These are phyloP conservation scores for Leccinum uliginosum DNA, from an alignment of 768 basidiomycete species.

Conservation along the genomic window DNA sequence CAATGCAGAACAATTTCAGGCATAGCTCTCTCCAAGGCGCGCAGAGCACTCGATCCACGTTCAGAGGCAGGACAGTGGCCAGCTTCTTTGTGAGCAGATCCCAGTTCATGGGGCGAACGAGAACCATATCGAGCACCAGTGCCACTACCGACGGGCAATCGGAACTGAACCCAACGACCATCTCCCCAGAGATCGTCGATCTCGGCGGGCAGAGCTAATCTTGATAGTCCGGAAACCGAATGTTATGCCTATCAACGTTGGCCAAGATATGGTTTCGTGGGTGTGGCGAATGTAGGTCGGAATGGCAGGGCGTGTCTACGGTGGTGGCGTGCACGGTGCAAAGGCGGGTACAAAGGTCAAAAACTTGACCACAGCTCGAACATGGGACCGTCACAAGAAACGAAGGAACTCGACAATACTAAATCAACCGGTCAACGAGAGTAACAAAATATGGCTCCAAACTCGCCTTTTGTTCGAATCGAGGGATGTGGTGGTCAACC, in stretches of 20 bases:
- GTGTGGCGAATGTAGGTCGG: conserved; percentile 12
- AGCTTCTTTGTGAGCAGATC: conserved; percentile 35
- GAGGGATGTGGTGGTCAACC: conserved; percentile 22
- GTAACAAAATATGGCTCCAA: neutral
- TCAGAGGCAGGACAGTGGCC: conserved; percentile 11
- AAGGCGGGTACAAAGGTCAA: conserved; percentile 32
- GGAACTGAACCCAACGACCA: conserved; percentile 20
- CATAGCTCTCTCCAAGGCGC: conserved; percentile 36
- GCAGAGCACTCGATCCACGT: conserved; percentile 29
- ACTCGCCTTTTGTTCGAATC: conserved; percentile 22
- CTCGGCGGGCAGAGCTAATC: conserved; percentile 49
- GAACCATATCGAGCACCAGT: conserved; percentile 38
- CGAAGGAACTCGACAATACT: conserved; percentile 15
- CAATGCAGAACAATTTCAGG: conserved; percentile 15
- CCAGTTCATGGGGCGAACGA: conserved; percentile 53
- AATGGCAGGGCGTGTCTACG: conserved; percentile 54
- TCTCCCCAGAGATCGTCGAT: conserved; percentile 42
- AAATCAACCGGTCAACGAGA: neutral
- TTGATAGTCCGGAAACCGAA: conserved; percentile 45
- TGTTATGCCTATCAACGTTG: conserved; percentile 41
- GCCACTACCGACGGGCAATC: conserved; percentile 33
- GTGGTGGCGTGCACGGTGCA: conserved; percentile 40
- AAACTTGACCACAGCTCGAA: conserved; percentile 46
- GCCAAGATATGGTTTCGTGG: conserved; percentile 39
- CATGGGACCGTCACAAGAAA: too few relatives aligned